phyloP scores from a whole-genome alignment of 495 filamentous ascomycete genomes.

The Trichoderma orchidacearum region DNA sequence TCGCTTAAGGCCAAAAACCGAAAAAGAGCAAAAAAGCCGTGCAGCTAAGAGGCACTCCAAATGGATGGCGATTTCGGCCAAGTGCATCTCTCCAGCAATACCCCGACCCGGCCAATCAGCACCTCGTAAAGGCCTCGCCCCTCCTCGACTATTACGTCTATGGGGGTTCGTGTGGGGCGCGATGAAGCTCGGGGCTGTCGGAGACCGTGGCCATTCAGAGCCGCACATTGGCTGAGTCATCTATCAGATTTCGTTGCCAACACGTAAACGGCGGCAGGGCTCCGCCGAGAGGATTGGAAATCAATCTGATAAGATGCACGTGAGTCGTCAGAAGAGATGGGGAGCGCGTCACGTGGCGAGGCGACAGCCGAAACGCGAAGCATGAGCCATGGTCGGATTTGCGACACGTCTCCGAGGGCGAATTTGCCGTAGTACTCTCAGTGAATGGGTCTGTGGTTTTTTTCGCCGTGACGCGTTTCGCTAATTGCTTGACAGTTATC shows the following conservation, averaged over 20 bases:
- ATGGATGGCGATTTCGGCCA: neutral
- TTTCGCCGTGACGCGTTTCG: neutral
- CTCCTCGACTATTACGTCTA: neutral
- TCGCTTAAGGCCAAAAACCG: neutral
- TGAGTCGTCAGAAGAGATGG: too few species aligned
- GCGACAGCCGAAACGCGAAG: neutral
- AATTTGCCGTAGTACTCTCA: neutral
- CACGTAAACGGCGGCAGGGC: neutral
- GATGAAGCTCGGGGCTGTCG: neutral
- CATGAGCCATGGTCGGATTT: neutral
- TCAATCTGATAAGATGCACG: constrained; percentile 1
- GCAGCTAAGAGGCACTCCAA: too few species aligned
- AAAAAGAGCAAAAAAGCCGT: neutral
- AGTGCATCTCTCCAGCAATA: neutral
- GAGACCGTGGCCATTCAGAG: neutral
- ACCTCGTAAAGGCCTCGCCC: neutral
- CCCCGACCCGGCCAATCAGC: neutral
- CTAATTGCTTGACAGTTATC: neutral
- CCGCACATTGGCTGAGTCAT: neutral
- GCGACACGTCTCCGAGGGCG: neutral
- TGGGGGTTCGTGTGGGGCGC: too few species aligned
- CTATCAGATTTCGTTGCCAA: neutral
- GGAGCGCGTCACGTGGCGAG: neutral
- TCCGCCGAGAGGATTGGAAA: neutral
- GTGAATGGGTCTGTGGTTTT: too few species aligned